Evolutionary conservation across 345 rosid species (phyloP).

Genomic region (Aethionema arabicum): DNA sequence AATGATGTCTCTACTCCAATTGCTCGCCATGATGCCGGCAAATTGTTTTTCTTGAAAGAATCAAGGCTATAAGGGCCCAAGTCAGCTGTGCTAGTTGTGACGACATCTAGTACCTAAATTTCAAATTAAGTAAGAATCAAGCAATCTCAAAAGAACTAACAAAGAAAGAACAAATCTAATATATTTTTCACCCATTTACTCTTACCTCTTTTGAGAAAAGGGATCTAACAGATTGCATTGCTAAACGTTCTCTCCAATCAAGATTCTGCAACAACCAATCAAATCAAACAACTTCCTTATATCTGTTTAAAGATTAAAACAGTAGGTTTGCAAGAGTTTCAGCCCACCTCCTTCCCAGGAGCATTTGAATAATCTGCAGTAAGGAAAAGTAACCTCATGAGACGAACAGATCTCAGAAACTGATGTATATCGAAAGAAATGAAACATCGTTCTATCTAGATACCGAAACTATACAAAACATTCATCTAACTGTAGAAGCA

Average conservation of each 20-base stretch:
- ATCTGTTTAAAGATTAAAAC: background rate
- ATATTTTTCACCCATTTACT: slow-evolving; percentile 22
- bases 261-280: slow-evolving; percentile 51
- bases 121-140: slow-evolving; percentile 16
- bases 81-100: slow-evolving; percentile 68
- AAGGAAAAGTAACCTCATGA: slow-evolving; percentile 22
- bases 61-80: slow-evolving; percentile 82
- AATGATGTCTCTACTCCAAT: slow-evolving; percentile 38
- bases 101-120: slow-evolving; percentile 66
- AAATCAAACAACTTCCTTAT: slow-evolving; percentile 20
- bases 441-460: background rate
- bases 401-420: background rate
- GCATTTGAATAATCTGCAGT: slow-evolving; percentile 56
- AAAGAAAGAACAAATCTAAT: background rate
- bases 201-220: slow-evolving; percentile 83
- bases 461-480: background rate
- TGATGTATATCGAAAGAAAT: background rate
- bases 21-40: slow-evolving; percentile 78
- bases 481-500: background rate
- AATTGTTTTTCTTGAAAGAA: slow-evolving; percentile 67
- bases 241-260: slow-evolving; percentile 87
- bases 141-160: background rate
- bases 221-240: slow-evolving; percentile 58
- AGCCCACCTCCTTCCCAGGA: slow-evolving; percentile 53
- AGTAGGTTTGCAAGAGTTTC: background rate